Base-by-base conservation (phyloP, 2,329 filamentous ascomycete genomes). In the Lizonia empirigonia region DNA sequence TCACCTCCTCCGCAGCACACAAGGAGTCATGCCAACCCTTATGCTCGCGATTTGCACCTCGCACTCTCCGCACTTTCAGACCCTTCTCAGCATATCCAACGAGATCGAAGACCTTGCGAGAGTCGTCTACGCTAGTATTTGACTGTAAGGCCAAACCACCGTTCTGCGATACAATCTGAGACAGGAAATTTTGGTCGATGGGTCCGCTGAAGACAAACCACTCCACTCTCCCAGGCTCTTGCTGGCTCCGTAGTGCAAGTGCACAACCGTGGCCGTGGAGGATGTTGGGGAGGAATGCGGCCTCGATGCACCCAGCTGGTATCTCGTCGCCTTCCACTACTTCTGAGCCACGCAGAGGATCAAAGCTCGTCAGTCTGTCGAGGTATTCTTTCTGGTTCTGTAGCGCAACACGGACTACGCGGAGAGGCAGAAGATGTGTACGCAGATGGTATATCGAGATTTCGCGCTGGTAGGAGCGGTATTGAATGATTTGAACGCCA, bases 1-100 rank as follows among this genome's bases (percentile, higher is more conserved):
- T 9, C 73, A 75, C 23, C 77, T 76, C 42, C 69, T 68, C 49
- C 9, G 60, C 63, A 12, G 26, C 29, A 26, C 33, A 22, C 40
- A 68, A 22, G 1, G 49, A 50, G 7, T 51, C 52, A 18, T 50
- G 58, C 60, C 63, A 67, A 5, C 39, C 46, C 10, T 41, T 58
- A 40, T 67, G 60, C 47, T 69, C 66, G 1, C 19, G 29, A 37
- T 60, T 45, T 10, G 55, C 52, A 0, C 46, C 52, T 26, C 45
- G 40, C 1, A 48, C 52, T 23, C 27, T 48, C 18, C 52, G 40
- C 8, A 20, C 39, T 5, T 18, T 22, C 15, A 46, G 32, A 1
- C 55, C 58, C 35, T 59, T 62, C 9, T 45, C 40, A 1, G 60
- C 7, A 7, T 33, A 36, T 0, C 51, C 66, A 2, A 69, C 66